A percentile compares a stretch with the other conserved stretches of the same genome.
Conservation (phyloP, 139 green algal genomes). For the Diplosphaera chodatii region DNA sequence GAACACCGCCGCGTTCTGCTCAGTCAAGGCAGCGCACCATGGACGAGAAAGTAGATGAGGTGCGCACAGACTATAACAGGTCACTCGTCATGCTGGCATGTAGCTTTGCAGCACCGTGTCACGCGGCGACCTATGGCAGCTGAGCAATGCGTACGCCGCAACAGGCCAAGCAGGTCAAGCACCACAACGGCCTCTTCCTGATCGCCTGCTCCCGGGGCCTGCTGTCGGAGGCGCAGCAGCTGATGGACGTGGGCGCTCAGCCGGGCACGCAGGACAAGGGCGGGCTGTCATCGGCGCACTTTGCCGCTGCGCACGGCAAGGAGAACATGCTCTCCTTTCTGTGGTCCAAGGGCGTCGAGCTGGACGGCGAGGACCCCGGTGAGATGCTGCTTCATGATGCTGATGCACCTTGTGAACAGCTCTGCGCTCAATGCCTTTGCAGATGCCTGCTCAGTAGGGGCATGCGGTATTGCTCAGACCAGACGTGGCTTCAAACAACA, state of each 20-base stretch:
- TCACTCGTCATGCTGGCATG: too few species aligned
- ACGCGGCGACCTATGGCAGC: too few species aligned
- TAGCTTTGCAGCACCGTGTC: too few species aligned
- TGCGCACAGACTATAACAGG: too few species aligned
- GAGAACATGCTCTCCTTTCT: constrained; percentile 44
- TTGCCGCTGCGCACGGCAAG: constrained; percentile 52
- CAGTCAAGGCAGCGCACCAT: too few species aligned
- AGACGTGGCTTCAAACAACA: too few species aligned
- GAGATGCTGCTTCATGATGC: not conserved
- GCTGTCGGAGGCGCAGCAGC: constrained; percentile 38
- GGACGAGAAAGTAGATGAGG: not conserved
- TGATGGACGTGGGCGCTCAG: constrained; percentile 50
- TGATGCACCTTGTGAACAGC: too few species aligned
- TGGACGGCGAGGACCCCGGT: constrained; percentile 60
- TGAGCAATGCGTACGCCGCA: too few species aligned
- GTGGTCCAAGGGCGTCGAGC: constrained; percentile 44
- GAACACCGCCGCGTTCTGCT: too few species aligned
- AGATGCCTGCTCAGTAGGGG: too few species aligned
- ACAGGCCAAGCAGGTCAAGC: constrained; percentile 34
- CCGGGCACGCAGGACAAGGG: constrained; percentile 47
- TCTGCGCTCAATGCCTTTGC: too few species aligned
- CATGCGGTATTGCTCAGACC: too few species aligned
- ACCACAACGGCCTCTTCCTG: constrained; percentile 54
- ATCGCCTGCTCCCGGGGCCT: constrained; percentile 48
- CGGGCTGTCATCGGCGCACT: constrained; percentile 45